Evolutionary conservation across 345 rosid species (phyloP).

Genomic region (Acer negundo): DNA sequence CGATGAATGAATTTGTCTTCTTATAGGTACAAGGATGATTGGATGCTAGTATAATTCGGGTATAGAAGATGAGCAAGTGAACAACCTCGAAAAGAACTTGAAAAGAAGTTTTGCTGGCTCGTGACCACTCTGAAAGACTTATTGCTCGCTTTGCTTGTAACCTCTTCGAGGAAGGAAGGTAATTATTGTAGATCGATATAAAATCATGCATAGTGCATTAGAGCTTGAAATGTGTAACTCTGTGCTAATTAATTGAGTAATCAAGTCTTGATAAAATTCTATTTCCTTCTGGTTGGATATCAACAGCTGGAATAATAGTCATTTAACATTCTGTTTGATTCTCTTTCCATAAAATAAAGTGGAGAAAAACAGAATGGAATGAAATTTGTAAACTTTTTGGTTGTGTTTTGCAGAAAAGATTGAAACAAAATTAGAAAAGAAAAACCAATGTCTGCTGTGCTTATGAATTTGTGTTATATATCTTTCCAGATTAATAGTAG

Average conservation of each 20-base stretch:
- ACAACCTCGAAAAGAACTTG: neutral
- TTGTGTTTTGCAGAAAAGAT: neutral
- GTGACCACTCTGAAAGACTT: neutral
- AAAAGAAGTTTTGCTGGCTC: neutral
- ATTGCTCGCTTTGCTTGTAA: neutral
- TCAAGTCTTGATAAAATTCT: neutral
- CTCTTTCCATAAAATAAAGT: neutral
- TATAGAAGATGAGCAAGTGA: constrained; percentile 10
- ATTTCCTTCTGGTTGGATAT: no score
- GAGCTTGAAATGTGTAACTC: neutral
- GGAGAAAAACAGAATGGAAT: neutral
- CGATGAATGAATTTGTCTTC: neutral
- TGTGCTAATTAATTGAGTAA: neutral
- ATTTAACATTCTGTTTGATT: neutral
- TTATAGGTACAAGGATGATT: constrained; percentile 28
- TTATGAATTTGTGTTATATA: no score
- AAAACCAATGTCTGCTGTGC: no score
- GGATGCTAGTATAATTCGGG: constrained; percentile 19
- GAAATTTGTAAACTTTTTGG: neutral
- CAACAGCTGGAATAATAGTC: neutral
- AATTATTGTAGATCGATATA: neutral
- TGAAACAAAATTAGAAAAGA: neutral
- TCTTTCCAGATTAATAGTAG: neutral
- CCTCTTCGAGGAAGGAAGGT: constrained; percentile 3
- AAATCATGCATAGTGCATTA: neutral